Conservation (phyloP, 2,329 filamentous ascomycete species). For the Claviceps quebecensis region DNA sequence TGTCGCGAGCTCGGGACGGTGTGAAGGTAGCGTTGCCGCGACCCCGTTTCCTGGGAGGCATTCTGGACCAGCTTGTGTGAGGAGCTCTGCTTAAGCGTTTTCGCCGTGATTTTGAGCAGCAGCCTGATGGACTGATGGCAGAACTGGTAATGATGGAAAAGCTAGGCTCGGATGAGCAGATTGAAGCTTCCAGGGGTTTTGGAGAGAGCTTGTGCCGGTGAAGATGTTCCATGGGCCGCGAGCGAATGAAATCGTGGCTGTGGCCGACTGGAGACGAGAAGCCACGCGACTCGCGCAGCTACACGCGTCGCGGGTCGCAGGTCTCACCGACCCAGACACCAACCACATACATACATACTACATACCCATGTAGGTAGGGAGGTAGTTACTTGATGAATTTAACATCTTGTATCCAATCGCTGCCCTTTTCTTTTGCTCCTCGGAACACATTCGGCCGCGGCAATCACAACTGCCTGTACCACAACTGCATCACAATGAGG, state of each 20-base stretch:
- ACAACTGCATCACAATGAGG: constrained; percentile 7
- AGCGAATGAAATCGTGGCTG: neutral
- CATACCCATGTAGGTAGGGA: too few relatives aligned
- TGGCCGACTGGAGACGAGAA: neutral
- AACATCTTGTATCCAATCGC: neutral
- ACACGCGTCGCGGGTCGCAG: neutral
- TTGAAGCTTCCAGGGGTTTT: neutral
- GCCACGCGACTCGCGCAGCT: neutral
- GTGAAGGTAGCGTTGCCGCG: constrained; percentile 42
- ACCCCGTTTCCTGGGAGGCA: constrained; percentile 59
- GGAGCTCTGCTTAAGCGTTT: neutral
- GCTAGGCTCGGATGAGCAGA: neutral
- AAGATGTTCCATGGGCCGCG: neutral
- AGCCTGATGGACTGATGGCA: neutral
- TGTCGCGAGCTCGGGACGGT: constrained; percentile 37
- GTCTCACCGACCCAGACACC: neutral
- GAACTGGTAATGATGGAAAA: neutral
- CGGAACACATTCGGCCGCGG: neutral
- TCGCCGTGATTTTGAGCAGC: neutral
- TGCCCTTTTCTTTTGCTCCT: neutral
- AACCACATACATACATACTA: too few relatives aligned
- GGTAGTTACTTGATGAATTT: too few relatives aligned
- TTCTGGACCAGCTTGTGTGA: constrained; percentile 19
- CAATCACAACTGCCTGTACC: neutral
- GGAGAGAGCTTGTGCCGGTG: neutral